Evolutionary conservation across 78 protist genomes (phyloP).

Genomic region (Dictyostelium capitatum): DNA sequence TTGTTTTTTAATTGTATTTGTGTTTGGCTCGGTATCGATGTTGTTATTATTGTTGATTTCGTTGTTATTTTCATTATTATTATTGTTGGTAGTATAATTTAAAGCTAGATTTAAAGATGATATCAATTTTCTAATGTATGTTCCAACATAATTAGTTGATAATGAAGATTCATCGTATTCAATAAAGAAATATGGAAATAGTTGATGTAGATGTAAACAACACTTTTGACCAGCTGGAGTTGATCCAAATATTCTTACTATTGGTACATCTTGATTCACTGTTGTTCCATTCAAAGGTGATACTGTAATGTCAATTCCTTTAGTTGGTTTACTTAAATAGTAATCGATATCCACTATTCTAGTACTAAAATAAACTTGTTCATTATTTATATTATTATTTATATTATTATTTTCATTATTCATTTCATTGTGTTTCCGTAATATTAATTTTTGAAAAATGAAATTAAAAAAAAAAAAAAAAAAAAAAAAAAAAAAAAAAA

Average conservation of each 20-base stretch:
- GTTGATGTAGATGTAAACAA: slow-evolving; percentile 90
- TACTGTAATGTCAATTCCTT: slow-evolving; percentile 21
- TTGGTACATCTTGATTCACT: slow-evolving; percentile 78
- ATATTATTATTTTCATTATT: not conserved
- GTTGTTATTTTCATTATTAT: not conserved
- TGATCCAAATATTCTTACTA: slow-evolving; percentile 90
- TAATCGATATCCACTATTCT: slow-evolving; percentile 78
- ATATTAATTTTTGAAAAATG: too few relatives aligned
- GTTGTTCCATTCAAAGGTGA: slow-evolving; percentile 39
- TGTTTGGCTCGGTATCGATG: not conserved
- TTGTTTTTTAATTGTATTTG: not conserved
- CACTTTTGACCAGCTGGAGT: slow-evolving; percentile 92
- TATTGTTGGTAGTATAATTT: not conserved
- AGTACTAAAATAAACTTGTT: slow-evolving; percentile 27
- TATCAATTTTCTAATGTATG: slow-evolving; percentile 54
- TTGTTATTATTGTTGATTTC: not conserved
- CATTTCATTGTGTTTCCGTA: not conserved
- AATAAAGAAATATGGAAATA: slow-evolving; percentile 89
- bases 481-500: too few relatives aligned
- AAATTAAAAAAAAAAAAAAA: too few relatives aligned
- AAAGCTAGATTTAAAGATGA: slow-evolving; percentile 78
- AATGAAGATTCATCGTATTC: slow-evolving; percentile 65
- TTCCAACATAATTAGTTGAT: slow-evolving; percentile 33
- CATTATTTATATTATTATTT: not conserved
- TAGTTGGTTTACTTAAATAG: slow-evolving; percentile 36